Evolutionary conservation across 1,284 basidiomycete species (phyloP), one percentile per base, ranked within the genome.

Genomic region (Trametes sp.): DNA sequence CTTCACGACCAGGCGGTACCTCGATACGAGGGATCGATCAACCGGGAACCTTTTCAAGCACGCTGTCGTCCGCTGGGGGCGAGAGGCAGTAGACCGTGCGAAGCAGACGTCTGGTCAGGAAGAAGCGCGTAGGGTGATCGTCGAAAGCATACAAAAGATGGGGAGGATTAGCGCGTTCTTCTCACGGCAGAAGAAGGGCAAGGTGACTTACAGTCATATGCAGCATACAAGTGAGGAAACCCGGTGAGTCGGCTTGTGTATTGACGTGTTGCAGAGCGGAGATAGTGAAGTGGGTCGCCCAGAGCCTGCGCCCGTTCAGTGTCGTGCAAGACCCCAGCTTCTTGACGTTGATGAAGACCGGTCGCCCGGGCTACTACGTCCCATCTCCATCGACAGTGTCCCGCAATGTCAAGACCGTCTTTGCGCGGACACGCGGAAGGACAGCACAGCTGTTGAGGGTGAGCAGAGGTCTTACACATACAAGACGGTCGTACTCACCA

Each of bases 271-370:
- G 0, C 24, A 48, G 48, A 4, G 50, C n/a, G 6, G 54, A 60
- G 35, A 59, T 67, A 11, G 62, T 69, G 4, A 55, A 57, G 14
- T 70, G 63, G 67, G 63, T 70, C 9, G 2, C 58, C 7, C 54
- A 70, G 36, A 69, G 55, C 24, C 10, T 50, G 19, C 54, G 65
- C 3, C 70, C 70, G 16, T 70, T 71, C 46, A 42, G 35, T 14
- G 68, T 70, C 44, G 69, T 70, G 5, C 36, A 62, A 0, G 68
- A 72, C 49, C 45, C 41, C 1, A 64, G 58, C 1, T 70, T 70
- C 51, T 23, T 50, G 13, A 51, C 6, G 16, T 42, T 70, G 31
- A 72, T 70, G 68, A 69, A 69, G 57, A 70, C 66, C 2, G 69
- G 69, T 1, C 33, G 69, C 19, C 70, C 69, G 21, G 46, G 50